A percentile compares a stretch with the other conserved stretches of the same genome.
Evolutionary conservation across 768 basidiomycete genomes (phyloP).

Genomic region (Tricholoma saponaceum): DNA sequence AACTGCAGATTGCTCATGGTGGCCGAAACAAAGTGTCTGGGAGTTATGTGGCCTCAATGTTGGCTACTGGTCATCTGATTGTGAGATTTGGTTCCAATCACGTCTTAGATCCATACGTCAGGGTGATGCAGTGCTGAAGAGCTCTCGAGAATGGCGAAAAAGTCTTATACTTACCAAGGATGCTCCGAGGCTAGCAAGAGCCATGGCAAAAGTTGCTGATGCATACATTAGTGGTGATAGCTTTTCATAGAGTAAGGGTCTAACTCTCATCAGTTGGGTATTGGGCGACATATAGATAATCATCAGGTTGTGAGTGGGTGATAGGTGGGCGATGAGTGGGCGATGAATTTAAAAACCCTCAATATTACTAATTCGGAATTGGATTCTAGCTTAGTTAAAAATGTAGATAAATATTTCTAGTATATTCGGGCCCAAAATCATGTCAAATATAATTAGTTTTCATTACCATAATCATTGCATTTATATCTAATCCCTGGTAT

Average conservation of each 20-base stretch:
- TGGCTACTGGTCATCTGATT: slow-evolving; percentile 16
- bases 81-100: slow-evolving; percentile 18
- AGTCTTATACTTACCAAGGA: neutral
- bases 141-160: neutral
- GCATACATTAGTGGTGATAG: neutral
- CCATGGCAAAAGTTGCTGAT: neutral
- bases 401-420: neutral
- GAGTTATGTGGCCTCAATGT: slow-evolving; percentile 8
- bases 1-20: slow-evolving; percentile 7
- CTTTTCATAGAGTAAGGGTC: neutral
- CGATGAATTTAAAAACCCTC: neutral
- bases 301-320: neutral
- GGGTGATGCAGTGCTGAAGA: neutral
- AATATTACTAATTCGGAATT: neutral
- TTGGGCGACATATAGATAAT: neutral
- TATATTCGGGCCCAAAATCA: neutral
- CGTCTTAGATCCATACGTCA: slow-evolving; percentile 6
- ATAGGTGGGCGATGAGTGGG: neutral
- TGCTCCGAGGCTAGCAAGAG: neutral
- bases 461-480: neutral
- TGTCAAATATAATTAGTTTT: neutral
- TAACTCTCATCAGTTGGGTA: neutral
- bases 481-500: neutral
- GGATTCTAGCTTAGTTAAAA: neutral
- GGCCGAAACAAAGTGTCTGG: slow-evolving; percentile 11